phyloP scores from a whole-genome alignment of 345 rosid genomes.

The Citrus maxima region DNA sequence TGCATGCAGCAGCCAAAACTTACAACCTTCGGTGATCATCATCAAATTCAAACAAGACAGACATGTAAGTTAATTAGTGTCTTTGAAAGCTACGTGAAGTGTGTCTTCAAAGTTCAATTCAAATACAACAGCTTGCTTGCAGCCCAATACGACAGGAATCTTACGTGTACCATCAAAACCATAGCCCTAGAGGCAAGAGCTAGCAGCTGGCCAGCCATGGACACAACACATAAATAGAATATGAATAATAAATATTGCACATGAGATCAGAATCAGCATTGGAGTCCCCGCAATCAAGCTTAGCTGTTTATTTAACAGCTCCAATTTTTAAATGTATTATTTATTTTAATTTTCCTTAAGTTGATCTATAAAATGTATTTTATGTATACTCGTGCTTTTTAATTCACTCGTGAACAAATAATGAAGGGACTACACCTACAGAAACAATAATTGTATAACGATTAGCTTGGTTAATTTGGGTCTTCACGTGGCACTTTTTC shows the following conservation, averaged over 20 bases:
- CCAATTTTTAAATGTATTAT: neutral
- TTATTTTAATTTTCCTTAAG: neutral
- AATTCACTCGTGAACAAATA: too few relatives aligned
- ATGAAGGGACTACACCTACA: neutral
- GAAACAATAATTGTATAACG: too few relatives aligned
- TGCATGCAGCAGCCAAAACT: neutral
- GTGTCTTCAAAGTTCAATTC: neutral
- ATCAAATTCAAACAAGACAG: neutral
- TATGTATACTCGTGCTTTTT: neutral
- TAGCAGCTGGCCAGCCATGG: neutral
- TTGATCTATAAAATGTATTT: neutral
- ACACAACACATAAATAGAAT: neutral
- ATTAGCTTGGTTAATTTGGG: too few relatives aligned
- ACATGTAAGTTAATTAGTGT: too few relatives aligned
- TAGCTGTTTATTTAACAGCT: neutral
- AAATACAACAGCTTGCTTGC: neutral
- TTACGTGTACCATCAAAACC: neutral
- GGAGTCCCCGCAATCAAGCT: neutral
- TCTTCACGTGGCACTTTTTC: too few relatives aligned
- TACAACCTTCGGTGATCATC: neutral
- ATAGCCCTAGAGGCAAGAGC: neutral
- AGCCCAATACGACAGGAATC: neutral
- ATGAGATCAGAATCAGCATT: neutral
- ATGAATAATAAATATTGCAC: neutral
- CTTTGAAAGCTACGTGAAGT: neutral